Evolutionary conservation across 768 basidiomycete species (phyloP).

Genomic region (Collybia mongolica): DNA sequence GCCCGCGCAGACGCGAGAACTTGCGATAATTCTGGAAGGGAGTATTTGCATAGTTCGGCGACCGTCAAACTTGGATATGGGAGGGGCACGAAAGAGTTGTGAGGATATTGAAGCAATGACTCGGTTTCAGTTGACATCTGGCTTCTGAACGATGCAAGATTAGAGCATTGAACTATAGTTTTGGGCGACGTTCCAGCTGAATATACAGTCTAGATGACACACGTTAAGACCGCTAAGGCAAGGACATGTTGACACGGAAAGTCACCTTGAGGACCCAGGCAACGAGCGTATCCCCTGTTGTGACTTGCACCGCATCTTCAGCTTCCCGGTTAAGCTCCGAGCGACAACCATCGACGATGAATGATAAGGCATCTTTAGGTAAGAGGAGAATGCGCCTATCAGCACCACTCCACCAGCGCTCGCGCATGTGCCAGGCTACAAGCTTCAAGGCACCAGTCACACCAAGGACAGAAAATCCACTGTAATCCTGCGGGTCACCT

Average conservation of each 20-base stretch:
- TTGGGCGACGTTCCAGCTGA: conserved; percentile 25
- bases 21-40: conserved; percentile 26
- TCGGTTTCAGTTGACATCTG: conserved; percentile 20
- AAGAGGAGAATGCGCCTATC: conserved; percentile 31
- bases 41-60: conserved; percentile 25
- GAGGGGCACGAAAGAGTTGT: conserved; percentile 37
- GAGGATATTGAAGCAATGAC: conserved; percentile 25
- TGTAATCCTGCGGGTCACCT: conserved; percentile 5
- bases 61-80: conserved; percentile 39
- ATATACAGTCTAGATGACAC: conserved; percentile 29
- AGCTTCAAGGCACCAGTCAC: conserved; percentile 27
- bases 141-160: conserved; percentile 36
- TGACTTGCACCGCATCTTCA: conserved; percentile 15
- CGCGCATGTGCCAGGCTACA: conserved; percentile 31
- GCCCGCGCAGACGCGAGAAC: conserved; percentile 17
- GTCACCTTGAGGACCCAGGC: conserved; percentile 41
- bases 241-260: neutral
- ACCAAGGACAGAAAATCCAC: conserved; percentile 27
- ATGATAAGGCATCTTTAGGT: conserved; percentile 24
- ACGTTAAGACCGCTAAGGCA: neutral
- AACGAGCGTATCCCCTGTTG: conserved; percentile 37
- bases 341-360: conserved; percentile 29
- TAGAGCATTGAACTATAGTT: conserved; percentile 32
- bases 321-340: conserved; percentile 18
- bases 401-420: conserved; percentile 36